phyloP scores from a whole-genome alignment of 306 rosid genomes.

The Lagenaria siceraria region DNA sequence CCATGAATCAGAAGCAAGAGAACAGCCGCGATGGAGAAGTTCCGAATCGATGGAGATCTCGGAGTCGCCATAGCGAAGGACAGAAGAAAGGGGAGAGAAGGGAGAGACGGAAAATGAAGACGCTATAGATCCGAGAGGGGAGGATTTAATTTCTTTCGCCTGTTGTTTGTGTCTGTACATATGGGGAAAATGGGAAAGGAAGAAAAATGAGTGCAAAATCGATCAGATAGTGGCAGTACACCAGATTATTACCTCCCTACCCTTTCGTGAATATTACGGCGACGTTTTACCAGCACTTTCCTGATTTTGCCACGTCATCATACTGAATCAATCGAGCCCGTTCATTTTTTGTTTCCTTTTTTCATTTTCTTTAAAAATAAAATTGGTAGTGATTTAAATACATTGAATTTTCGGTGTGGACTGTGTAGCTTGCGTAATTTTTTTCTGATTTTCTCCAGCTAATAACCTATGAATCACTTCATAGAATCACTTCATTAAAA shows the following conservation, averaged over 20 bases:
- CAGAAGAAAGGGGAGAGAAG: neutral
- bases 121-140: neutral
- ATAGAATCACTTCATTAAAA: neutral
- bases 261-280: constrained; percentile 1
- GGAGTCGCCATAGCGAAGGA: constrained; percentile 1
- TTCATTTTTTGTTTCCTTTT: too few species aligned
- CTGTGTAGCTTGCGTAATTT: neutral
- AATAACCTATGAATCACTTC: neutral
- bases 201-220: neutral
- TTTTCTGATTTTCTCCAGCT: neutral
- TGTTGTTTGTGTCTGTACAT: neutral
- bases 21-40: constrained; percentile 23
- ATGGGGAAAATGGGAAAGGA: neutral
- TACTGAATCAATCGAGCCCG: neutral
- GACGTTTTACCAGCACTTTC: neutral
- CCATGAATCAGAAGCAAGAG: constrained; percentile 45
- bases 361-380: too few species aligned
- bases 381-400: neutral
- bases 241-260: neutral
- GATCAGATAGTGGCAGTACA: neutral
- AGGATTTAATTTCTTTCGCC: neutral
- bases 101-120: neutral
- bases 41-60: constrained; percentile 30
- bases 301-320: constrained; percentile 6
- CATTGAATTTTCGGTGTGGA: neutral